Evolutionary conservation across 371 early-diverging fungal genomes (phyloP), one percentile per base, ranked within the genome.

Genomic region (Vairimorpha apis): DNA sequence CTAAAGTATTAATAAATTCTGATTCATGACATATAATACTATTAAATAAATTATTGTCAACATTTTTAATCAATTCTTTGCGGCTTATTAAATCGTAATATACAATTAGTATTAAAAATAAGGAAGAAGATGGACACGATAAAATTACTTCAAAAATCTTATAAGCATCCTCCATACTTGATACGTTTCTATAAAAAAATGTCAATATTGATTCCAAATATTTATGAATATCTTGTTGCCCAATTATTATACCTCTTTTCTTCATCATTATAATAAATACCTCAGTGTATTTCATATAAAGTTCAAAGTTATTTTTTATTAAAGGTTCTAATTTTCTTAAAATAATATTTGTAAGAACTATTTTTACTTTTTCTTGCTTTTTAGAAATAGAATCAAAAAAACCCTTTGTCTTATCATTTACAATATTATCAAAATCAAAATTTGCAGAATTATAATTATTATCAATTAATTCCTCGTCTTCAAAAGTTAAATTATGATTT

Each of bases 241-340:
- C 10, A 13, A 80, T 66, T 47, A 45, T 65, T 21, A 59, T 60
- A 29, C 65, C 65, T 55, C 68, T 69, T 47, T 66, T 62, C n/a
- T 67, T 51, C 79, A 81, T 81, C 63, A 81, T 73, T 51, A 38
- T 41, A 35, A 72, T 43, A 70, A 81, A 81, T 25, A 81, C 65
- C 7, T 18, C 43, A 43, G 70, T 76, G 37, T 76, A 63, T 25
- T 67, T 44, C 23, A 43, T 62, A 38, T 78, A 81, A 38, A 73
- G 5, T 64, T 66, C 56, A 51, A 81, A 81, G 10, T 76, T 49
- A 44, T 78, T 47, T 14, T 55, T 38, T 25, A 76, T 44, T 2
- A 78, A 27, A 25, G 76, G 77, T 10, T 55, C 47, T 43, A 66
- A 76, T 65, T 78, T 78, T 58, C 45, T 60, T 41, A 12, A 67